Evolutionary conservation across 139 green algal species (phyloP).

Genomic region (Chlamydomonas sp.): DNA sequence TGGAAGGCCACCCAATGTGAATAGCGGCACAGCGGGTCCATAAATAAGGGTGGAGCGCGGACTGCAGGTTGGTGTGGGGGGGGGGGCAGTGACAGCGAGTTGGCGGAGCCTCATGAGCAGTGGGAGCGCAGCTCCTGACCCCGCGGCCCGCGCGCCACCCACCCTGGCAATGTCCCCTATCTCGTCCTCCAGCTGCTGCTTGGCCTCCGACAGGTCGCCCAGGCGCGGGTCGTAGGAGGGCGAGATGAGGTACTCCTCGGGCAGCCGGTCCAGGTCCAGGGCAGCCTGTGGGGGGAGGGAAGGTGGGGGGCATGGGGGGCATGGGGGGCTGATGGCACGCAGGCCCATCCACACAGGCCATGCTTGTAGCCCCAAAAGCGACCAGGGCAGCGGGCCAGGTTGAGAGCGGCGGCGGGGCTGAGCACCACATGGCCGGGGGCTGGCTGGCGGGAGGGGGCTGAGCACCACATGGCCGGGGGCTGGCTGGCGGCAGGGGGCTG

Average conservation of each 20-base stretch:
- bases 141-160: background rate
- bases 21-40: too few species aligned
- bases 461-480: too few species aligned
- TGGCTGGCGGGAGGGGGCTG: too few species aligned
- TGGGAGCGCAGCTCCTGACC: background rate
- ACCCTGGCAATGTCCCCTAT: constrained; percentile 56
- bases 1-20: too few species aligned
- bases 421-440: too few species aligned
- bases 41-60: too few species aligned
- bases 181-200: constrained; percentile 59
- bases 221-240: constrained; percentile 37
- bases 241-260: constrained; percentile 91
- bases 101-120: background rate
- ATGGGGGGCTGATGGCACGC: background rate
- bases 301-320: background rate
- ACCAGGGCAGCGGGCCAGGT: too few species aligned
- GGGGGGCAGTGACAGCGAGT: background rate
- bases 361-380: too few species aligned
- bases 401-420: too few species aligned
- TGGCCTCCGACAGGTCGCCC: constrained; percentile 12
- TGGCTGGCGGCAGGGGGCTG: too few species aligned
- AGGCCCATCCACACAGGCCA: background rate
- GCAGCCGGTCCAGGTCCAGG: constrained; percentile 91
- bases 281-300: constrained; percentile 69
- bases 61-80: too few species aligned